Evolutionary conservation across 768 basidiomycete genomes (phyloP), one percentile per base, ranked within the genome.

Genomic region (Suillus brevipes): DNA sequence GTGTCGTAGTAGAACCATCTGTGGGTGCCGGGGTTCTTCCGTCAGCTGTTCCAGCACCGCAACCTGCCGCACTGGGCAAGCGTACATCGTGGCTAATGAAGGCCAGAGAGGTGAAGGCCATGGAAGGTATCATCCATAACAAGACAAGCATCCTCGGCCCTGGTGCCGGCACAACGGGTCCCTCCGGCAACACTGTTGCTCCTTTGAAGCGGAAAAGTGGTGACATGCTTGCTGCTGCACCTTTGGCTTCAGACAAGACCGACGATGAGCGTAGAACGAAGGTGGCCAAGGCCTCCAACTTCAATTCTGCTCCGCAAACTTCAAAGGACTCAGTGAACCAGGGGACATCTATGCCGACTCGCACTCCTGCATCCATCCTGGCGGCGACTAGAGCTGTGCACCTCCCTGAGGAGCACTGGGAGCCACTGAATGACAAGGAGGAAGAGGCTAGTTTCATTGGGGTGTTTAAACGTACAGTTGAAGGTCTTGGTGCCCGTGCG

Each of bases 81-180:
- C 86, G 91, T 38, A 89, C 89, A 10, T 93, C 92, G 4, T 93
- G 92, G 92, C 75, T 94, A 62, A 86, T 85, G 76, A 91, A 90
- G 70, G 92, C 88, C 16, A 82, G 91, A 42, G 89, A 91, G 71
- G 87, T 82, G 31, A 89, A 89, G 67, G 89, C 89, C 20, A 77
- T 86, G 71, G 91, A 91, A 70, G 73, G 70, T 49, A 80, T 78
- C n/a, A 78, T 78, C 13, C 70, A 69, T 36, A 64, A 84, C 77
- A 68, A 74, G 36, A 61, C 73, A 18, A 74, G 66, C 34, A 58
- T 65, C 25, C 60, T 68, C 38, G 60, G 65, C 50, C 31, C 60
- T 9, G 57, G 43, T 25, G 36, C 52, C n/a, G 13, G 37, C 52
- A 42, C 49, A 25, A 56, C 67, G 43, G n/a, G 52, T 37, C 20